Base-by-base conservation (phyloP, 169 alveolate genomes). In the Cytauxzoon felis region DNA sequence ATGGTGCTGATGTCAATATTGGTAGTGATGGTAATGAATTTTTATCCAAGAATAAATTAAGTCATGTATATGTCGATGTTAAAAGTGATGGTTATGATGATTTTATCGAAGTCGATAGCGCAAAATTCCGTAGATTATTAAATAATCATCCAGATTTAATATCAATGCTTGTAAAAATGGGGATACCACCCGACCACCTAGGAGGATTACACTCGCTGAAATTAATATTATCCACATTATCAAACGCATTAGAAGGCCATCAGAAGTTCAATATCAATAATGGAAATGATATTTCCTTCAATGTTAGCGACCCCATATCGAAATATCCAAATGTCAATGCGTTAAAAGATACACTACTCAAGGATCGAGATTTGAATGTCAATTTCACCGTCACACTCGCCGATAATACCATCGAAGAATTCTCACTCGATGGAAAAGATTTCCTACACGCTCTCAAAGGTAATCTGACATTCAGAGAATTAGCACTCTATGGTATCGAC, bases 51-150 rank as follows among this genome's bases (percentile, higher is more conserved):
- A 73, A 73, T 64, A 67, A 67, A 21, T 61, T 64, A 49, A 66
- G 78, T 19, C 84, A 73, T 41, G 69, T 73, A 32, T 73, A 53
- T 64, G 45, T 73, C 38, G 84, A 73, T 50, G 47, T 61, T 59
- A 69, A 66, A 56, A 66, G 67, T 18, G 75, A 48, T 26, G 67
- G 69, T 8, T 42, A 38, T 49, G 43, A 61, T 16, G 86, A 76
- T 42, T 76, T 76, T 42, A 56, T 76, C 27, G 86, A 76, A 53
- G 80, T 76, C 3, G 86, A 76, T 62, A 76, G 64, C 19, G 58
- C 38, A 51, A 65, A 64, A 40, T 76, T 76, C 86, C 57, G 65
- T 16, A 23, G 50, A 36, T 62, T 76, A 27, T 53, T 76, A 41
- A 56, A 58, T 18, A 38, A 59, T 3, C 86, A 76, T 45, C 86